Base-by-base conservation (phyloP, 345 rosid species). In the Kernera saxatilis region DNA sequence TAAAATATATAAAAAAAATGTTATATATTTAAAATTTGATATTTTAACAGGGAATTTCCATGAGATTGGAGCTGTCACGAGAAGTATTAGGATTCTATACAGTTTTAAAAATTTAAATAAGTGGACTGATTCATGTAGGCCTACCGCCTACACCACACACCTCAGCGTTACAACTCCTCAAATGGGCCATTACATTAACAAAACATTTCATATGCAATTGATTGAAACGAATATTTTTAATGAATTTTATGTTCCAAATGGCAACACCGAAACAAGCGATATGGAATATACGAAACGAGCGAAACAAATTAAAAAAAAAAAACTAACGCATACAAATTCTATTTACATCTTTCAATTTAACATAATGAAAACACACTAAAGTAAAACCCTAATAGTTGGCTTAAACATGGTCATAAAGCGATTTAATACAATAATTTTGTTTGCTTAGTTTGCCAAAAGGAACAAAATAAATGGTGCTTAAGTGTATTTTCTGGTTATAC, bases 21-120 rank as follows among this genome's bases (percentile, higher is more conserved):
- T 65, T 18, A 3, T 25, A 13, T 13, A 19, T 56, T 6, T 13
- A 17, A 33, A 19, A 44, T 12, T 13, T 54, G 40, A 43, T 15
- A 60, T n/a, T 65, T n/a, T 65, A 55, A 35, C 57, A 64, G 71
- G 25, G 39, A 64, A 64, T 35, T 55, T 64, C 33, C 33, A 33
- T 45, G 55, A 54, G 15, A 52, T 8, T 53, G 40, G 64, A 64
- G 77, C 77, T 73, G 77, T 73, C 77, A 55, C 55, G 25, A 43
- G 27, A 41, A 50, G 39, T 3, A 29, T 58, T 40, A 67, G 60
- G 59, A 39, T 40, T 46, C n/a, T n/a, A n/a, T n/a, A 59, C 2
- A 32, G 10, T 12, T 29, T 29, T 27, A 40, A 54, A 27, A 40
- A n/a, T n/a, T 59, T 30, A 8, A 67, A 59, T 67, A 60, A 32